These are phyloP conservation scores for Microstegium vimineum DNA, from an alignment of 176 grass and related monocot species.

Conservation along the genomic window DNA sequence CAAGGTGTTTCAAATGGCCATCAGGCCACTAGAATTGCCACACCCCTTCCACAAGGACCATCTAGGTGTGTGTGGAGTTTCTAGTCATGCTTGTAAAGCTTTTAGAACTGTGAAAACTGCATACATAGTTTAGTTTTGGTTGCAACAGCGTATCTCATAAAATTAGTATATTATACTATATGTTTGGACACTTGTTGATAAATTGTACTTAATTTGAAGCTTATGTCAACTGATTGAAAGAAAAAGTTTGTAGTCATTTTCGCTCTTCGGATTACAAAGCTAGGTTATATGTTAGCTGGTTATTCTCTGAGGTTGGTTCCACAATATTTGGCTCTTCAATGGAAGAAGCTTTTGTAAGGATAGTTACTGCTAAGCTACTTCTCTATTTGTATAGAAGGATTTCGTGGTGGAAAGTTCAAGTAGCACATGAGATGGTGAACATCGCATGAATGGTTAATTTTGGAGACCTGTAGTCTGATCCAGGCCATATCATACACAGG, in stretches of 20 bases:
- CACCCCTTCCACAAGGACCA: slow-evolving; percentile 86
- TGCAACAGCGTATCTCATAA: slow-evolving; percentile 16
- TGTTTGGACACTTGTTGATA: slow-evolving; percentile 22
- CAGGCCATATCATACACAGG: background rate
- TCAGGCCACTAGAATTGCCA: slow-evolving; percentile 61
- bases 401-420: background rate
- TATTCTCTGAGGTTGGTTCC: background rate
- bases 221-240: background rate
- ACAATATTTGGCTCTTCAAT: slow-evolving; percentile 1
- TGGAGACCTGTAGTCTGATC: background rate
- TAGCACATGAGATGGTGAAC: background rate
- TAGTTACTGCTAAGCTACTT: background rate
- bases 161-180: slow-evolving; percentile 18
- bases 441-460: background rate
- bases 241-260: background rate
- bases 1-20: slow-evolving; percentile 65
- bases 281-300: slow-evolving; percentile 1
- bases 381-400: background rate
- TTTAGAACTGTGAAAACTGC: slow-evolving; percentile 44
- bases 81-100: slow-evolving; percentile 66
- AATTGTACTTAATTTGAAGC: slow-evolving; percentile 19
- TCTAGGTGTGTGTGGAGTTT: slow-evolving; percentile 99
- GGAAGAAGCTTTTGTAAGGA: background rate
- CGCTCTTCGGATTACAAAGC: slow-evolving; percentile 1
- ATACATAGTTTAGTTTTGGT: slow-evolving; percentile 33